Conservation (phyloP, 768 basidiomycete species). For the Lactarius pseudohatsudake region DNA sequence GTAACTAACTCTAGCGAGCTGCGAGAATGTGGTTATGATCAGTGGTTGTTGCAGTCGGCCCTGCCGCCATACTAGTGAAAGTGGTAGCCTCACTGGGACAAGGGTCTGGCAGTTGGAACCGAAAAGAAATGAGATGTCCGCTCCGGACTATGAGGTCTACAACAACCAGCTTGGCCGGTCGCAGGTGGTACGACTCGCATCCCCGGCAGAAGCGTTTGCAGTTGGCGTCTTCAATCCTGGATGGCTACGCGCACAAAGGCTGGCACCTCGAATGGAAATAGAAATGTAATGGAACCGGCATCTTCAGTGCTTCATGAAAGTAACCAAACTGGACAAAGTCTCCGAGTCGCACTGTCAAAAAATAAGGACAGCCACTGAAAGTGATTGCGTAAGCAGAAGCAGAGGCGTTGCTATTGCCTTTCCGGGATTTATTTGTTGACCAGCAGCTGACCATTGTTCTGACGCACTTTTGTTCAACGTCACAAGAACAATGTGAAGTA, state of each 20-base stretch:
- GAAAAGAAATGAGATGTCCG: not conserved
- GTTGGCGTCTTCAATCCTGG: not conserved
- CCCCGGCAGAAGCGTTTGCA: not conserved
- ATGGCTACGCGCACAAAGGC: not conserved
- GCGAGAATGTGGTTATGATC: not conserved
- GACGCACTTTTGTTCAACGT: slow-evolving; percentile 15
- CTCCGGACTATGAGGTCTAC: not conserved
- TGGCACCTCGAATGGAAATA: not conserved
- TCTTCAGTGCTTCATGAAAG: not conserved
- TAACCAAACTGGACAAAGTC: not conserved
- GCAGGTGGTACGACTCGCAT: not conserved
- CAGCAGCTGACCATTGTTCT: slow-evolving; percentile 16
- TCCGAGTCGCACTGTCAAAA: not conserved
- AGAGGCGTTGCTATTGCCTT: not conserved
- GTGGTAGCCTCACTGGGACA: not conserved
- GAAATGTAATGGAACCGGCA: not conserved
- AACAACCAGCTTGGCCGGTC: not conserved
- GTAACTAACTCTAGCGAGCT: not conserved
- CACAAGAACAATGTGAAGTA: slow-evolving; percentile 14
- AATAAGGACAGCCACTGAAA: not conserved
- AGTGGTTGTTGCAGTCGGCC: not conserved
- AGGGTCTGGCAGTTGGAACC: not conserved
- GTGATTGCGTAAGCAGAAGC: not conserved
- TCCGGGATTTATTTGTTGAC: not conserved
- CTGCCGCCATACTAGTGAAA: not conserved